A percentile compares a stretch with the other conserved stretches of the same genome.
Conservation (phyloP, 192 early-diverging fungal genomes). For the Entrophospora sp. region DNA sequence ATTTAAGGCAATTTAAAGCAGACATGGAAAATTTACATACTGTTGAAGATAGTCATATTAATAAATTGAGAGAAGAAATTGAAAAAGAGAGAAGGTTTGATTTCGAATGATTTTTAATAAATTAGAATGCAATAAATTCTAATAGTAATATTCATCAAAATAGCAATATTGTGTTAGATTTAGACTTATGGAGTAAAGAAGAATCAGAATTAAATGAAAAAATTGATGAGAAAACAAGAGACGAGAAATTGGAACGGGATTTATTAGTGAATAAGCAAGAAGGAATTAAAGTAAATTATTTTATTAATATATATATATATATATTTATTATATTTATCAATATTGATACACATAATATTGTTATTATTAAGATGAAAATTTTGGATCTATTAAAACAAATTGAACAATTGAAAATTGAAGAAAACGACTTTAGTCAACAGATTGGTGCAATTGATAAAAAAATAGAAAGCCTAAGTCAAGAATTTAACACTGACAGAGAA, state of each 20-base stretch:
- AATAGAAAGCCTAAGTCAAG: slow-evolving; percentile 4
- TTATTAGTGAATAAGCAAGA: slow-evolving; percentile 3
- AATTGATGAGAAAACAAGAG: not conserved
- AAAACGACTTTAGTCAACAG: not conserved
- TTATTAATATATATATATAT: too few species aligned
- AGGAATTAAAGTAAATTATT: not conserved
- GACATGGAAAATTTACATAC: slow-evolving; percentile 4
- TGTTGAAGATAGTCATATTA: not conserved
- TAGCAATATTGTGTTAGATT: slow-evolving; percentile 5
- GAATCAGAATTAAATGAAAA: slow-evolving; percentile 1
- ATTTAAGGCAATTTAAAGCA: not conserved
- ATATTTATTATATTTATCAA: too few species aligned
- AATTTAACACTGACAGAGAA: not conserved
- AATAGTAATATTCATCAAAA: too few species aligned
- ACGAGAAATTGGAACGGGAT: slow-evolving; percentile 6
- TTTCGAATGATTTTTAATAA: too few species aligned
- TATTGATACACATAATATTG: not conserved
- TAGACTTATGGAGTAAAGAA: not conserved
- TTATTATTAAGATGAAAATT: not conserved
- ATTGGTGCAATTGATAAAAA: not conserved
- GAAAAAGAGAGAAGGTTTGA: slow-evolving; percentile 10
- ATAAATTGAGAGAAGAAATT: not conserved
- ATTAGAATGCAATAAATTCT: too few species aligned
- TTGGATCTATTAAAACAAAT: not conserved
- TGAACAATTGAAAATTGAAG: not conserved